These are phyloP conservation scores for Aspergillus campestris DNA, from an alignment of 495 filamentous ascomycete species.

Conservation along the genomic window DNA sequence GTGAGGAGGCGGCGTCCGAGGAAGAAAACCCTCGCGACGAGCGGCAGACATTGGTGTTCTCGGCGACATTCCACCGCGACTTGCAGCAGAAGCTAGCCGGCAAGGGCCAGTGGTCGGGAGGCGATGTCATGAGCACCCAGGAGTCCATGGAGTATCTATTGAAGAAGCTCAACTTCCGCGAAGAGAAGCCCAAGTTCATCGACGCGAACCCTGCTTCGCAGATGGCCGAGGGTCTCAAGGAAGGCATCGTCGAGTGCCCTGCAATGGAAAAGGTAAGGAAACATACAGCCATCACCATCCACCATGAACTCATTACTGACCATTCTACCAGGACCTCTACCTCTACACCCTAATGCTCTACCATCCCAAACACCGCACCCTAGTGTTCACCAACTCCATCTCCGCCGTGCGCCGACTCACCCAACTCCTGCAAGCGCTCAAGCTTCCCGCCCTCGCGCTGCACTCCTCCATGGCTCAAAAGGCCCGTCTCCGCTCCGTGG, in stretches of 20 bases:
- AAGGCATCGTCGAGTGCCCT: slow-evolving; percentile 84
- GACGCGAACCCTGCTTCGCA: slow-evolving; percentile 82
- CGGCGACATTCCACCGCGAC: slow-evolving; percentile 85
- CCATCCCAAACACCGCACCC: slow-evolving; percentile 65
- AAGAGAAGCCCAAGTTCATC: slow-evolving; percentile 77
- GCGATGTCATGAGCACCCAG: slow-evolving; percentile 56
- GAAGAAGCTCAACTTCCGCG: slow-evolving; percentile 78
- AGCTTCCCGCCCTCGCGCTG: slow-evolving; percentile 65
- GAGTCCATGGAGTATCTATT: slow-evolving; percentile 91
- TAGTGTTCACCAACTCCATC: slow-evolving; percentile 95
- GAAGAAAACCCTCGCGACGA: slow-evolving; percentile 12
- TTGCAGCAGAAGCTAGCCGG: slow-evolving; percentile 84
- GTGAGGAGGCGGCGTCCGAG: slow-evolving; percentile 21
- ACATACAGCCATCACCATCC: too few relatives aligned
- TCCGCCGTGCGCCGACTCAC: slow-evolving; percentile 80
- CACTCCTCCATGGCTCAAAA: slow-evolving; percentile 96
- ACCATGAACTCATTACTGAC: not conserved
- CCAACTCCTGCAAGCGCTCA: slow-evolving; percentile 75
- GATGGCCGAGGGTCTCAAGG: slow-evolving; percentile 78
- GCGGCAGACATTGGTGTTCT: slow-evolving; percentile 93
- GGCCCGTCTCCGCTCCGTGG: slow-evolving; percentile 84
- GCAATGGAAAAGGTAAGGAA: slow-evolving; percentile 75
- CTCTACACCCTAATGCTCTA: slow-evolving; percentile 82
- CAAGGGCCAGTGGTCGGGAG: slow-evolving; percentile 47
- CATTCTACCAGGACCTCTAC: slow-evolving; percentile 63